A percentile compares a stretch with the other conserved stretches of the same genome.
Evolutionary conservation across 176 grass and related monocot species (phyloP).

Genomic region (Canna indica): DNA sequence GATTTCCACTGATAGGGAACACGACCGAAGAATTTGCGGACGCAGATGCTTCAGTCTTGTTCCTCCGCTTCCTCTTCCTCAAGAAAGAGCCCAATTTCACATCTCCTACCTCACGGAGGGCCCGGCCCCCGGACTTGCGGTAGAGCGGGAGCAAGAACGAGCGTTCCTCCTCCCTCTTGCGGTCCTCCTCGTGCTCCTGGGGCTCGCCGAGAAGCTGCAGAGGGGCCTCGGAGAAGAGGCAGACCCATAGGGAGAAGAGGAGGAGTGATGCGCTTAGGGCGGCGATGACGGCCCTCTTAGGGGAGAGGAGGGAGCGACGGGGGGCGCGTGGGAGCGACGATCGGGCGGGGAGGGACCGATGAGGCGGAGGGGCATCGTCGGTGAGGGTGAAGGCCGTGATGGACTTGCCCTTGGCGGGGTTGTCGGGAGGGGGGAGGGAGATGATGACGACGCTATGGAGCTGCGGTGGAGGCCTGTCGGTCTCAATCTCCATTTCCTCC

Average conservation of each 20-base stretch:
- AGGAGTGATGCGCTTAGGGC: slow-evolving; percentile 18
- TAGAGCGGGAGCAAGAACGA: slow-evolving; percentile 74
- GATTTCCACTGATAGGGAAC: slow-evolving; percentile 83
- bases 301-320: slow-evolving; percentile 13
- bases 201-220: slow-evolving; percentile 37
- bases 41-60: slow-evolving; percentile 1
- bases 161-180: slow-evolving; percentile 21
- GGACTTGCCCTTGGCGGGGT: slow-evolving; percentile 91
- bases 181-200: slow-evolving; percentile 20
- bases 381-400: slow-evolving; percentile 86
- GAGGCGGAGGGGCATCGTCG: slow-evolving; percentile 13
- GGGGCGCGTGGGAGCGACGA: background rate
- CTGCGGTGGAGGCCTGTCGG: slow-evolving; percentile 18
- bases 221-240: slow-evolving; percentile 56
- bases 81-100: slow-evolving; percentile 47
- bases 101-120: slow-evolving; percentile 46
- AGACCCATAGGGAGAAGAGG: slow-evolving; percentile 28
- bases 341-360: background rate
- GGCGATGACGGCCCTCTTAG: slow-evolving; percentile 14
- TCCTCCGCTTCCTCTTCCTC: slow-evolving; percentile 17
- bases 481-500: background rate
- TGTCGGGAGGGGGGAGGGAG: slow-evolving; percentile 69
- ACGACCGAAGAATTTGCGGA: slow-evolving; percentile 27
- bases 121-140: slow-evolving; percentile 46
- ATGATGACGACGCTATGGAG: slow-evolving; percentile 92